These are phyloP conservation scores for Fusarium nisikadoi DNA, from an alignment of 2,329 filamentous ascomycete species.

Conservation along the genomic window DNA sequence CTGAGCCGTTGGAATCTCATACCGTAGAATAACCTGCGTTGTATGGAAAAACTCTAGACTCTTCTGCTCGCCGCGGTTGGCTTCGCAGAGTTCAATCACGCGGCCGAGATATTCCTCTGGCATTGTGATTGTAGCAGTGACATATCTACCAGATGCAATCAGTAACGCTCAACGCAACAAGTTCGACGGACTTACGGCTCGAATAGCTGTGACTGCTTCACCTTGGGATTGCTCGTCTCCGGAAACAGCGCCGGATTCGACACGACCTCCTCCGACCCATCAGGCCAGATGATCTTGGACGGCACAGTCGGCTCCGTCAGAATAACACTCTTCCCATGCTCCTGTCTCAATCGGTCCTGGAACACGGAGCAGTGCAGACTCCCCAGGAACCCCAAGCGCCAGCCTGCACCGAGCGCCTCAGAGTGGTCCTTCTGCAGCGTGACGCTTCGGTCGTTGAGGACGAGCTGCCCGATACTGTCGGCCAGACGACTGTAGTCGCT, in stretches of 20 bases:
- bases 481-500: constrained; percentile 86
- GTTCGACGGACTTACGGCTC: constrained; percentile 56
- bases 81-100: constrained; percentile 94
- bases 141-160: constrained; percentile 59
- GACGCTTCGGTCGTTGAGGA: constrained; percentile 94
- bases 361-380: constrained; percentile 99
- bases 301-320: constrained; percentile 96
- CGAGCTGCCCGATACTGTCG: constrained; percentile 92
- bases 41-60: constrained; percentile 91
- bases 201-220: constrained; percentile 57
- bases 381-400: constrained; percentile 94
- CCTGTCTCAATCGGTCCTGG: constrained; percentile 91
- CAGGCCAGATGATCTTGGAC: constrained; percentile 82
- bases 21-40: constrained; percentile 93
- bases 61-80: constrained; percentile 86
- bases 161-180: neutral
- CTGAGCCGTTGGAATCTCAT: constrained; percentile 86
- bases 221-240: constrained; percentile 64
- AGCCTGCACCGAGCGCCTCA: constrained; percentile 91
- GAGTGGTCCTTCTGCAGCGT: constrained; percentile 94
- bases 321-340: constrained; percentile 94
- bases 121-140: constrained; percentile 85
- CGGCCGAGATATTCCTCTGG: constrained; percentile 94
- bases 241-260: constrained; percentile 91
- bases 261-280: constrained; percentile 82